Percentiles rank a stretch among this genome's conserved stretches.
phyloP scores from a whole-genome alignment of 805 yeast species.

The Metschnikowia peoriensis region DNA sequence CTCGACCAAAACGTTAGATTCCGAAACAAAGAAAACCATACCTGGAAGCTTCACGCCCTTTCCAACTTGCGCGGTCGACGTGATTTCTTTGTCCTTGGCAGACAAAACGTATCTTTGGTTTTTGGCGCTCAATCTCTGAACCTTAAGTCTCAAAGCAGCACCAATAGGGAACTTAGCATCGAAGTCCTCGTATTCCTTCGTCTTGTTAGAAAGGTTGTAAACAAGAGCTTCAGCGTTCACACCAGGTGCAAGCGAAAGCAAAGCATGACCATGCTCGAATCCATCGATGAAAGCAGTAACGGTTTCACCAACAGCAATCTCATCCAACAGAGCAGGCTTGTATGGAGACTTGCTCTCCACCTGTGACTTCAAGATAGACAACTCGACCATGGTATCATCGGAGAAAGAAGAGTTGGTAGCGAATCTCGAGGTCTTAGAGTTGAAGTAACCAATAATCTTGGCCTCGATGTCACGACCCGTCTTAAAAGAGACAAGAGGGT shows the following conservation, averaged over 20 bases:
- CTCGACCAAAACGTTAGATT: slow-evolving; percentile 63
- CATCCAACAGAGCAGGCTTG: slow-evolving; percentile 17
- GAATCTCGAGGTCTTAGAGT: slow-evolving; percentile 64
- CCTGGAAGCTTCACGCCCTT: slow-evolving; percentile 58
- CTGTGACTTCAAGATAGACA: slow-evolving; percentile 52
- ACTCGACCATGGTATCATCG: slow-evolving; percentile 59
- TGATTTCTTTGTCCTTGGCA: slow-evolving; percentile 45
- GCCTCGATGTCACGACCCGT: slow-evolving; percentile 59
- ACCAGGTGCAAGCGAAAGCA: slow-evolving; percentile 69
- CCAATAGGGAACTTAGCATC: slow-evolving; percentile 70
- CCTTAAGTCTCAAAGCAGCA: slow-evolving; percentile 58
- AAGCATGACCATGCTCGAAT: slow-evolving; percentile 54
- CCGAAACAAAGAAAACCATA: slow-evolving; percentile 56
- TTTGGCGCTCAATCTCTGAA: slow-evolving; percentile 52
- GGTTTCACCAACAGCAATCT: slow-evolving; percentile 47
- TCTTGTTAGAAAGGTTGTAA: slow-evolving; percentile 60
- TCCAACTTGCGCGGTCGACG: slow-evolving; percentile 39
- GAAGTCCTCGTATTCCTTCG: slow-evolving; percentile 45
- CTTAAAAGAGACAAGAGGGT: slow-evolving; percentile 59
- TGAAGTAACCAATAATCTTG: slow-evolving; percentile 74
- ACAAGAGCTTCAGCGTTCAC: slow-evolving; percentile 65
- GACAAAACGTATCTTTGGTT: slow-evolving; percentile 50
- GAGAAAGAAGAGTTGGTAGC: slow-evolving; percentile 50
- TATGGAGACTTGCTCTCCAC: slow-evolving; percentile 20
- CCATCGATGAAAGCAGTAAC: slow-evolving; percentile 66